Conservation (phyloP, 225 moss, liverwort and hornwort genomes). For the Bryum argenteum region DNA sequence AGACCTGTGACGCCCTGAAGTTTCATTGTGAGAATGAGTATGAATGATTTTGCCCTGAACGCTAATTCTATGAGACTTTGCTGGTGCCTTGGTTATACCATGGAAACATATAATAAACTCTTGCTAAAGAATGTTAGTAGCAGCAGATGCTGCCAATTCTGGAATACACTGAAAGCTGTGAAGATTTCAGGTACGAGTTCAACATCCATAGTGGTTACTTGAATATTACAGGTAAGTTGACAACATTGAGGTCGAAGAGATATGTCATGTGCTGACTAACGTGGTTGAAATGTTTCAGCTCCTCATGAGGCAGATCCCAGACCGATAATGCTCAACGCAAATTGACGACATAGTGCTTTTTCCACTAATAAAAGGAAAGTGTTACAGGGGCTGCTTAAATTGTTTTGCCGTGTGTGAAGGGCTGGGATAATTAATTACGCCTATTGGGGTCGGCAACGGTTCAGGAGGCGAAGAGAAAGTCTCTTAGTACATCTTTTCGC, state of each 20-base stretch:
- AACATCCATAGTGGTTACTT: not conserved
- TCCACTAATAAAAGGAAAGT: not conserved
- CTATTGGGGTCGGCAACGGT: slow-evolving; percentile 48
- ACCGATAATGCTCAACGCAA: not conserved
- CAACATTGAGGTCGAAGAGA: slow-evolving; percentile 15
- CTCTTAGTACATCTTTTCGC: not conserved
- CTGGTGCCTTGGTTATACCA: not conserved
- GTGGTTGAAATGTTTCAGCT: slow-evolving; percentile 1
- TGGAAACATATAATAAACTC: not conserved
- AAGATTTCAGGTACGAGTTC: slow-evolving; percentile 4
- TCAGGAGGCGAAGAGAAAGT: slow-evolving; percentile 32
- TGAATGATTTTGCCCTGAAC: not conserved
- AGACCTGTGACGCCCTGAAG: slow-evolving; percentile 2
- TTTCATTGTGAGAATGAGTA: not conserved
- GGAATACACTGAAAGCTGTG: not conserved
- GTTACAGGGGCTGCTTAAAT: slow-evolving; percentile 3
- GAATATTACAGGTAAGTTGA: not conserved
- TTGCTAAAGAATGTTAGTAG: not conserved
- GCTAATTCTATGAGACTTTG: not conserved
- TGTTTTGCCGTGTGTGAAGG: slow-evolving; percentile 24
- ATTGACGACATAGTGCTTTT: slow-evolving; percentile 1
- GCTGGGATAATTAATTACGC: slow-evolving; percentile 31
- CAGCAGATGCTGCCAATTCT: not conserved
- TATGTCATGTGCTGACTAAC: slow-evolving; percentile 2
- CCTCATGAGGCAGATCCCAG: not conserved